A percentile compares a stretch with the other conserved stretches of the same genome.
These are phyloP conservation scores for Abelmoschus esculentus DNA, from an alignment of 345 rosid species.

Conservation along the genomic window DNA sequence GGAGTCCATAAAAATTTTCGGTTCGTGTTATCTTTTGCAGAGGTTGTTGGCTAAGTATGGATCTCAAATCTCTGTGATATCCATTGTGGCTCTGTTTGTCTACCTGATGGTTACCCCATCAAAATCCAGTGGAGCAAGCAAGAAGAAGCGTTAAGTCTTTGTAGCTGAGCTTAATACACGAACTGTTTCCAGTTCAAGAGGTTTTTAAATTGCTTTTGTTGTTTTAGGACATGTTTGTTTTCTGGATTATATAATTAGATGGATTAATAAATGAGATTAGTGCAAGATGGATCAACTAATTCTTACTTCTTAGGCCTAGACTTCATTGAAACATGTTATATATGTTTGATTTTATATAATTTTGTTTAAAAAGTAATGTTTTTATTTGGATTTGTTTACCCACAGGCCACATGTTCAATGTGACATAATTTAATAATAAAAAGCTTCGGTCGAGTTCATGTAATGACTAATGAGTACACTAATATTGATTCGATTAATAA, in stretches of 20 bases:
- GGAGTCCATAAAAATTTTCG: neutral
- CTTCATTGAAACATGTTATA: neutral
- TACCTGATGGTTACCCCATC: conserved; percentile 61
- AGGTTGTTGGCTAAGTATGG: conserved; percentile 76
- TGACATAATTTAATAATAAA: too few relatives aligned
- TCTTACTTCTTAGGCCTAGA: neutral
- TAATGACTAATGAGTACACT: too few relatives aligned
- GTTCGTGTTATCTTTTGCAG: conserved; percentile 35
- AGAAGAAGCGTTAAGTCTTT: conserved; percentile 55
- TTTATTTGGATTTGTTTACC: too few relatives aligned
- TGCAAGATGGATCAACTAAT: conserved; percentile 1
- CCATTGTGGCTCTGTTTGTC: conserved; percentile 60
- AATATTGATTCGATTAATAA: too few relatives aligned
- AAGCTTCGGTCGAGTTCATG: too few relatives aligned
- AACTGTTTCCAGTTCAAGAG: neutral
- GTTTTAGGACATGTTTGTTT: neutral
- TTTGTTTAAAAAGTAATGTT: too few relatives aligned
- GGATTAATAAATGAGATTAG: neutral
- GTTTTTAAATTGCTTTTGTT: neutral
- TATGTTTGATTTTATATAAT: too few relatives aligned
- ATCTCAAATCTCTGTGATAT: conserved; percentile 70
- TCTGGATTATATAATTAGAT: neutral
- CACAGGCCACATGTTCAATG: too few relatives aligned
- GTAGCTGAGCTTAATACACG: neutral
- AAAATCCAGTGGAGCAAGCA: conserved; percentile 59